A percentile compares a stretch with the other conserved stretches of the same genome.
Conservation (phyloP, 148 eudicot species). For the Suaeda aralocaspica region DNA sequence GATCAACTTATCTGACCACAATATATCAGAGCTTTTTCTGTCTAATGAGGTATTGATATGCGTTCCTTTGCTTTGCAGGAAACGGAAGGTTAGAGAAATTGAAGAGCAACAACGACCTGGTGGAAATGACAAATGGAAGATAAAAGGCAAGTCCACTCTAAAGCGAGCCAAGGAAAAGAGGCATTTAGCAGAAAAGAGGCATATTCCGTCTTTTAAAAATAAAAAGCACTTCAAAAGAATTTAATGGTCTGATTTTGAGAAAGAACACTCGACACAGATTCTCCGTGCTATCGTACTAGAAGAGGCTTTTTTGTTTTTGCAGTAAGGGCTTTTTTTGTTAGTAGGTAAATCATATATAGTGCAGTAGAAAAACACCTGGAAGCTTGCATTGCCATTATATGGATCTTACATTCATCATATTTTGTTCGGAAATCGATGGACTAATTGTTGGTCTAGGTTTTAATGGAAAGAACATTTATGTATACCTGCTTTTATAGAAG, state of each 20-base stretch:
- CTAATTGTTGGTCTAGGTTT: too few relatives aligned
- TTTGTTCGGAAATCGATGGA: too few relatives aligned
- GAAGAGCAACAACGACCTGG: constrained; percentile 63
- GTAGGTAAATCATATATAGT: background rate
- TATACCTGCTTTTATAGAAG: too few relatives aligned
- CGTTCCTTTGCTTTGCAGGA: constrained; percentile 39
- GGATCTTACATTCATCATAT: background rate
- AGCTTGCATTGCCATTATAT: background rate
- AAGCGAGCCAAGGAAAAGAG: constrained; percentile 59
- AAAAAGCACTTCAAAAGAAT: constrained; percentile 12
- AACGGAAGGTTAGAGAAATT: constrained; percentile 86
- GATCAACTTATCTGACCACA: background rate
- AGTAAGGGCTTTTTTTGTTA: background rate
- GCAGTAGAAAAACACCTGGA: background rate
- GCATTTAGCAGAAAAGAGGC: constrained; percentile 21
- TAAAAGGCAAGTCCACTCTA: constrained; percentile 40
- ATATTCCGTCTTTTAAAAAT: background rate
- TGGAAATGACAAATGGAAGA: constrained; percentile 74
- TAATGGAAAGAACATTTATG: too few relatives aligned
- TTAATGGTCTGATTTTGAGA: background rate
- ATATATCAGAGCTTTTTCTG: too few relatives aligned
- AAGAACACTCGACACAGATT: background rate
- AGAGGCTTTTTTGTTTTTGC: too few relatives aligned
- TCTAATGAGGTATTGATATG: background rate
- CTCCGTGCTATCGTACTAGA: background rate